These are phyloP conservation scores for Pythium apleroticum DNA, from an alignment of 352 stramenopile genomes.

Conservation along the genomic window DNA sequence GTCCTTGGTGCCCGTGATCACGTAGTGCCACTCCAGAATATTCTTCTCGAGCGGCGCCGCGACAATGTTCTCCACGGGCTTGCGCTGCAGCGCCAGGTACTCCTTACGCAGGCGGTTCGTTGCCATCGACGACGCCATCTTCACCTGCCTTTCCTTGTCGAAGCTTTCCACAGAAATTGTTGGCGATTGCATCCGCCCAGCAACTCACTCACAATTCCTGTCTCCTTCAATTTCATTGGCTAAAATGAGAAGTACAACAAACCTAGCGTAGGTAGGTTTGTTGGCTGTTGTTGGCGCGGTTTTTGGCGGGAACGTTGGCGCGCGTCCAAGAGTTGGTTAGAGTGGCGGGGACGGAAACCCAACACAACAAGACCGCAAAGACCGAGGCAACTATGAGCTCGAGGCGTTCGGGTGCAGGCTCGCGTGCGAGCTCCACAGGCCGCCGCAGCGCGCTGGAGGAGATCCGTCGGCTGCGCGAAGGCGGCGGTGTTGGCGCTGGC, in stretches of 20 bases:
- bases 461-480: conserved; percentile 72
- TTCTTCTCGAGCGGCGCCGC: conserved; percentile 89
- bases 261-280: conserved; percentile 11
- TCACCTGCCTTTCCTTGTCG: conserved; percentile 4
- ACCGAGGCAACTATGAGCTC: conserved; percentile 53
- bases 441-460: conserved; percentile 61
- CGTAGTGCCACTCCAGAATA: conserved; percentile 96
- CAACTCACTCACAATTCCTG: too few species aligned
- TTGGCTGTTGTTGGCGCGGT: neutral
- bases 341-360: neutral
- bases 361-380: neutral
- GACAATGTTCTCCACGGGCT: conserved; percentile 86
- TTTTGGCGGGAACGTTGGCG: conserved; percentile 30
- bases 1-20: conserved; percentile 71
- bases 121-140: conserved; percentile 74
- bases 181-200: neutral
- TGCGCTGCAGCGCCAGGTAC: conserved; percentile 85
- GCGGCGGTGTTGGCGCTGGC: conserved; percentile 16
- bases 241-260: conserved; percentile 5
- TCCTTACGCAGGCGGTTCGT: conserved; percentile 91
- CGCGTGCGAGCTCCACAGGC: conserved; percentile 28
- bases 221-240: conserved; percentile 16
- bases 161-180: neutral
- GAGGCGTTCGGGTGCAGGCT: conserved; percentile 27
- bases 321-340: neutral